A percentile compares a stretch with the other conserved stretches of the same genome.
These are phyloP conservation scores for Malus sylvestris DNA, from an alignment of 306 rosid genomes.

Conservation along the genomic window DNA sequence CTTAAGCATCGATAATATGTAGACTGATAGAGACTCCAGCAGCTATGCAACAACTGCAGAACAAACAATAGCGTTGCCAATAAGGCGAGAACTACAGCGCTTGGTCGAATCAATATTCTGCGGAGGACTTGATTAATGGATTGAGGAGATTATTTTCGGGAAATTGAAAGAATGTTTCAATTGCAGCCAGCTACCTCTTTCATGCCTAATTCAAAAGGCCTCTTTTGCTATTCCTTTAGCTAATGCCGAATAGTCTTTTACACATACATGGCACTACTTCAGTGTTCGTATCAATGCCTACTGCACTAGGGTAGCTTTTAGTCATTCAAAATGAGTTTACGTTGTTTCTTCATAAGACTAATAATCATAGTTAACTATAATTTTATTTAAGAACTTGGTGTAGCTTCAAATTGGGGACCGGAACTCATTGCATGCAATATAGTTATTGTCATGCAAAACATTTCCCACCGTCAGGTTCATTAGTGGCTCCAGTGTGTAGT, in stretches of 20 bases:
- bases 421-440: not conserved
- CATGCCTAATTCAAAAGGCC: not conserved
- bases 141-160: not conserved
- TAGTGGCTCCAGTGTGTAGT: not conserved
- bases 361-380: not conserved
- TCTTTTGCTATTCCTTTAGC: not conserved
- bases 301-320: too few species aligned
- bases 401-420: not conserved
- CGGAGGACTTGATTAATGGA: not conserved
- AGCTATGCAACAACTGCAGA: not conserved
- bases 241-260: not conserved
- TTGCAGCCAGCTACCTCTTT: not conserved
- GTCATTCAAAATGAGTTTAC: too few species aligned
- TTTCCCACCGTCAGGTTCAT: not conserved
- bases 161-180: not conserved
- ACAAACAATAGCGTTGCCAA: not conserved
- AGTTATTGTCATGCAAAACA: not conserved
- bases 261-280: too few species aligned
- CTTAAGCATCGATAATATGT: not conserved
- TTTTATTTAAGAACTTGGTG: conserved; percentile 14
- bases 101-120: not conserved
- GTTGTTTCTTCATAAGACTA: not conserved
- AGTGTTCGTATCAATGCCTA: too few species aligned
- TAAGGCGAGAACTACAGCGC: not conserved
- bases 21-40: not conserved